These are phyloP conservation scores for Syzygium aqueum DNA, from an alignment of 345 rosid species.

Conservation along the genomic window DNA sequence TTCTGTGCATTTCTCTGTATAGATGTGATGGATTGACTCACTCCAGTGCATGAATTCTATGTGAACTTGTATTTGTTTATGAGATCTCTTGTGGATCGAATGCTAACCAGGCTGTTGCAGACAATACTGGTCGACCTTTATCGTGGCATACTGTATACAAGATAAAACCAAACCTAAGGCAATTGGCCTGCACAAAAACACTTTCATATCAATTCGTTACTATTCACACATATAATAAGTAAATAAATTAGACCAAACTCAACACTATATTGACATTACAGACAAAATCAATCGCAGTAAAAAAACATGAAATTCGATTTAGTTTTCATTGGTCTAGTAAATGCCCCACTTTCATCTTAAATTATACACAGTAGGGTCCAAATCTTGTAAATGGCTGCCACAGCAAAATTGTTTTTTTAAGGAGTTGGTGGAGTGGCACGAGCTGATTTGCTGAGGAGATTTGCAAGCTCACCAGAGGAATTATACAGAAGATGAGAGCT, in stretches of 20 bases:
- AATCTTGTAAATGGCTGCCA: not conserved
- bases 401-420: not conserved
- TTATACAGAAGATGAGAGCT: slow-evolving; percentile 4
- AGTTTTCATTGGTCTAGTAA: not conserved
- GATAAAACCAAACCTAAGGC: not conserved
- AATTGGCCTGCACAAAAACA: not conserved
- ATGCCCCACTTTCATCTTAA: not conserved
- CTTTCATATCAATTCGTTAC: not conserved
- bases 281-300: not conserved
- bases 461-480: not conserved
- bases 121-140: too few relatives aligned
- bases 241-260: not conserved
- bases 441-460: not conserved
- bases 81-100: too few relatives aligned
- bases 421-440: not conserved
- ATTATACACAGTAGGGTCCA: not conserved
- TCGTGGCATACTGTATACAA: too few relatives aligned
- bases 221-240: not conserved
- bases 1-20: too few relatives aligned
- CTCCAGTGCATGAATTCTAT: too few relatives aligned
- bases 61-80: too few relatives aligned
- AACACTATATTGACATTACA: not conserved
- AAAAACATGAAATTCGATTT: not conserved
- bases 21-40: too few relatives aligned
- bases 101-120: too few relatives aligned